Percentiles rank a stretch among this genome's conserved stretches.
phyloP scores from a whole-genome alignment of 495 filamentous ascomycete genomes.

The Immersiella caudata region DNA sequence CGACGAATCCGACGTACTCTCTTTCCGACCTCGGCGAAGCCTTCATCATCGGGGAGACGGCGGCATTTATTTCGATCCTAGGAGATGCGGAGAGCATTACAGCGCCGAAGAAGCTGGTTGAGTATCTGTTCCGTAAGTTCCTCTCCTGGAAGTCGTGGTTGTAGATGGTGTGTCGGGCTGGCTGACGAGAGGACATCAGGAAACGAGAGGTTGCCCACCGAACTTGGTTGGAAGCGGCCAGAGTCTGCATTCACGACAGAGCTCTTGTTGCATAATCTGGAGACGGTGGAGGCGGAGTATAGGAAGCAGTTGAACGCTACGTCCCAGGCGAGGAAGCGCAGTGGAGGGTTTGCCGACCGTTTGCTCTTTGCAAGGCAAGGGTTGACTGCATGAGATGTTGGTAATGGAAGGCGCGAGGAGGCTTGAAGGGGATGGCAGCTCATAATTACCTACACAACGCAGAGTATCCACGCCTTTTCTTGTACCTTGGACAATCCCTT shows the following conservation, averaged over 20 bases:
- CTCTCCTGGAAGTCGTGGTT: neutral
- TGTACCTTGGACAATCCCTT: too few relatives aligned
- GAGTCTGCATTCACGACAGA: constrained; percentile 13
- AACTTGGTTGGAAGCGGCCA: constrained; percentile 41
- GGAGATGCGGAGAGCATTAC: constrained; percentile 41
- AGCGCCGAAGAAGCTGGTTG: constrained; percentile 41
- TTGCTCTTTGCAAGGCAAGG: constrained; percentile 9
- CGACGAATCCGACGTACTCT: constrained; percentile 45
- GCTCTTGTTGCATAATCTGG: constrained; percentile 14
- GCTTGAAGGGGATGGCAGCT: too few relatives aligned
- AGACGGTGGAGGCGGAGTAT: constrained; percentile 12
- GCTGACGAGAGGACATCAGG: constrained; percentile 26
- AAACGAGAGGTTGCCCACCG: constrained; percentile 49
- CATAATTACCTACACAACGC: too few relatives aligned
- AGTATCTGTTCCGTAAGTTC: constrained; percentile 50
- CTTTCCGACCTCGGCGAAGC: constrained; percentile 39
- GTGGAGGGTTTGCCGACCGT: constrained; percentile 13
- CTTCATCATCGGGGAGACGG: constrained; percentile 49
- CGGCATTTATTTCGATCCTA: constrained; percentile 49
- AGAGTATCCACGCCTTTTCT: too few relatives aligned
- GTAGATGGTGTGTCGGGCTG: neutral
- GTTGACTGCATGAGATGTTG: constrained; percentile 7
- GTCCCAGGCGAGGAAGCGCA: constrained; percentile 11
- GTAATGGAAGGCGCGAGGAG: too few relatives aligned
- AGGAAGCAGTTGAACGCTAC: constrained; percentile 14